Conservation (phyloP, 176 grass and related monocot genomes). For the Eragrostis nindensis region DNA sequence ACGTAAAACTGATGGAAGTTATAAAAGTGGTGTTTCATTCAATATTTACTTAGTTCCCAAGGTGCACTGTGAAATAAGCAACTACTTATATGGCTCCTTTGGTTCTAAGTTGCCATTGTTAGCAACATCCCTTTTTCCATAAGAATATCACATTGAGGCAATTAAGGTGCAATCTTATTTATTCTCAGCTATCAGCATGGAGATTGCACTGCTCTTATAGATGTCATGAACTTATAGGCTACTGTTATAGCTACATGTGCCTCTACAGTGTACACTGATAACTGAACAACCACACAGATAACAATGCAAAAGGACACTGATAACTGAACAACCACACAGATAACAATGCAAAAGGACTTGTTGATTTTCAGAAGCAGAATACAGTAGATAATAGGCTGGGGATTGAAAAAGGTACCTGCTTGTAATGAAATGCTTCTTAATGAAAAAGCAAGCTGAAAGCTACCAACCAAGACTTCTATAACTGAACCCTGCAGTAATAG, state of each 20-base stretch:
- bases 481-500: slow-evolving; percentile 61
- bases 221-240: neutral
- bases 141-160: neutral
- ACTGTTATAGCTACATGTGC: neutral
- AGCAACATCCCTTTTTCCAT: slow-evolving; percentile 3
- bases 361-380: neutral
- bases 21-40: neutral
- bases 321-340: neutral
- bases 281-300: neutral
- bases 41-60: neutral
- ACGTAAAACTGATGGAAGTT: neutral
- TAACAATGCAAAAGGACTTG: neutral
- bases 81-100: neutral
- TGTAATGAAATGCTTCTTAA: slow-evolving; percentile 81
- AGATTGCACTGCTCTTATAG: neutral
- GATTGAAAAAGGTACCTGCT: slow-evolving; percentile 70
- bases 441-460: slow-evolving; percentile 96
- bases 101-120: neutral
- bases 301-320: no score
- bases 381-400: neutral
- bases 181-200: neutral
- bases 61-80: neutral
- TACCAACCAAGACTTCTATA: slow-evolving; percentile 73
- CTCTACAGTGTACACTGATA: neutral
- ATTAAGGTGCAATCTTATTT: slow-evolving; percentile 4